Base-by-base conservation (phyloP, 495 filamentous ascomycete genomes). In the Talaromyces liani region DNA sequence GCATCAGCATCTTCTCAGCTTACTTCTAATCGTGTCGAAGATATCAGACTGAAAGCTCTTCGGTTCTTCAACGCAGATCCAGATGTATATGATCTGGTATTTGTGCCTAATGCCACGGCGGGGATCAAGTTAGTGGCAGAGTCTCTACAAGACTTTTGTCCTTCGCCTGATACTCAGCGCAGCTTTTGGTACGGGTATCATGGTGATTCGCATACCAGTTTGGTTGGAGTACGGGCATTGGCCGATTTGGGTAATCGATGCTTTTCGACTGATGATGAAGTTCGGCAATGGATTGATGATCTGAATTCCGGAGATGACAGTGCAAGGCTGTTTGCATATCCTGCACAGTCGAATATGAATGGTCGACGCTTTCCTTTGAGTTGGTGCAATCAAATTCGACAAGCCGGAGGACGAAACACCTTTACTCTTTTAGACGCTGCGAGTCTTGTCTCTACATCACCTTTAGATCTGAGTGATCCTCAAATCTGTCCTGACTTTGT, bases 401-500 rank as follows among this genome's bases (percentile, higher is more conserved):
- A 70, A 0, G 61, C 59, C 6, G 57, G 67, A 5, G 63, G 66
- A 27, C 58, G 67, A 57, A 67, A 63, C 65, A 53, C 70, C 3
- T 97, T 90, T 69, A 90, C 90, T 0, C 72, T 98, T 47, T 81
- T 97, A n/a, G 93, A 98, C 75, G 93, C 91, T n/a, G 92, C 93
- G 4, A 88, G 91, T 0, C 77, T 93, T 0, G 88, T 88, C 3
- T 87, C 91, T 8, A 96, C 92, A 2, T 80, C 89, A 6, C 86
- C 87, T 0, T 77, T 97, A 24, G 86, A 96, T 70, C 71, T 98
- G 24, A 81, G 85, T 59, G 72, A 88, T 66, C 68, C 77, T 7
- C 73, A 78, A 7, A 65, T 69, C 1, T 88, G 90, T 1, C 91
- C 93, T 0, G 93, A 98, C 68, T 97, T 96, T 65, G 91, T 87